Evolutionary conservation across 2,329 filamentous ascomycete species (phyloP).

Genomic region (Exophiala bonariae): DNA sequence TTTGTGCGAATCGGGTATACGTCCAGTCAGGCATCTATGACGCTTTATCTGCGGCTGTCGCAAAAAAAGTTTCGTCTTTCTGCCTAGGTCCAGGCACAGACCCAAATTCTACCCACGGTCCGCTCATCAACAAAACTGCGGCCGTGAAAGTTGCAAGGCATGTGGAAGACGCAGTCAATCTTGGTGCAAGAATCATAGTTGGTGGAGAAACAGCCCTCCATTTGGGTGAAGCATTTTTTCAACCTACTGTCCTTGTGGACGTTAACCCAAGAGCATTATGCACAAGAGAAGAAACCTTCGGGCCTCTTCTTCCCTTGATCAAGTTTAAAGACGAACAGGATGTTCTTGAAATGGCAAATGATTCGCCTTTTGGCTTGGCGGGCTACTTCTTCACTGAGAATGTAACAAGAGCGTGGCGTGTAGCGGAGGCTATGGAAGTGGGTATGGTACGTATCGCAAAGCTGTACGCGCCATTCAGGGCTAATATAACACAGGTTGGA

Average conservation of each 20-base stretch:
- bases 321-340: slow-evolving; percentile 46
- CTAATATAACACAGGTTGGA: too few species aligned
- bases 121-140: slow-evolving; percentile 77
- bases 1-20: slow-evolving; percentile 84
- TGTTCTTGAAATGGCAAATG: slow-evolving; percentile 33
- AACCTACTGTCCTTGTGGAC: slow-evolving; percentile 74
- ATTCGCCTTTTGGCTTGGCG: slow-evolving; percentile 33
- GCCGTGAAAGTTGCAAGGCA: slow-evolving; percentile 74
- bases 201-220: slow-evolving; percentile 45
- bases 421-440: too few species aligned
- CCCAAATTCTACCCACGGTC: slow-evolving; percentile 75
- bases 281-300: slow-evolving; percentile 92
- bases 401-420: too few species aligned
- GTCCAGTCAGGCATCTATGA: slow-evolving; percentile 82
- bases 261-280: slow-evolving; percentile 78
- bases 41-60: slow-evolving; percentile 73
- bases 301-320: slow-evolving; percentile 71
- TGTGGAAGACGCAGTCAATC: slow-evolving; percentile 75
- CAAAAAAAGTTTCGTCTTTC: slow-evolving; percentile 77
- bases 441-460: too few species aligned
- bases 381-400: slow-evolving; percentile 3
- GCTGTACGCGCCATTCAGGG: too few species aligned
- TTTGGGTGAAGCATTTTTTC: slow-evolving; percentile 78
- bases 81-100: too few species aligned
- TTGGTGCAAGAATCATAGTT: slow-evolving; percentile 71